Evolutionary conservation across 768 basidiomycete species (phyloP).

Genomic region (Coprinopsis sp.): DNA sequence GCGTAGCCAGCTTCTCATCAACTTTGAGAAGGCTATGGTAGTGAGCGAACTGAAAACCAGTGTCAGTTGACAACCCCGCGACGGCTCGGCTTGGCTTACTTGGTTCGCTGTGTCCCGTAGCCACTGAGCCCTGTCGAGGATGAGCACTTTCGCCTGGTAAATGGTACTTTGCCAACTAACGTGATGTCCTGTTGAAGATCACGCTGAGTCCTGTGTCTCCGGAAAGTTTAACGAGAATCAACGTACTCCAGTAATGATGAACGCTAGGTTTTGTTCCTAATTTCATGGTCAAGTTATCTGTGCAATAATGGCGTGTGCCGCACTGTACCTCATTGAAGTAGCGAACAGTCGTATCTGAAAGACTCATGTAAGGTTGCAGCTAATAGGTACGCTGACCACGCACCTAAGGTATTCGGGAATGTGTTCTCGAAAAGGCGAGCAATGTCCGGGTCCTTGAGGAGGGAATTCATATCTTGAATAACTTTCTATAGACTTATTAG

Average conservation of each 20-base stretch:
- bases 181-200: constrained; percentile 66
- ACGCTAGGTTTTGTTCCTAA: constrained; percentile 55
- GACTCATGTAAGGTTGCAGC: constrained; percentile 1
- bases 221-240: neutral
- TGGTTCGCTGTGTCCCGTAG: constrained; percentile 79
- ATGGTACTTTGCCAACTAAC: constrained; percentile 33
- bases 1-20: constrained; percentile 54
- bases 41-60: constrained; percentile 54
- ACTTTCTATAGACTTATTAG: constrained; percentile 26
- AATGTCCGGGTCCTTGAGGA: constrained; percentile 72
- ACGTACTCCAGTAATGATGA: constrained; percentile 74
- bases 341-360: constrained; percentile 70
- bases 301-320: neutral
- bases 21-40: constrained; percentile 55
- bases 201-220: neutral
- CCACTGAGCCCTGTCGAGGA: constrained; percentile 65
- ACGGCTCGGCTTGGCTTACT: constrained; percentile 27
- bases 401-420: constrained; percentile 78
- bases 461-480: constrained; percentile 64
- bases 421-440: constrained; percentile 79
- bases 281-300: neutral
- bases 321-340: constrained; percentile 58
- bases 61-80: constrained; percentile 4
- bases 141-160: neutral
- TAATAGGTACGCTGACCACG: constrained; percentile 9